Conservation (phyloP, 176 grass and related monocot species). For the Bothriochloa decipiens region DNA sequence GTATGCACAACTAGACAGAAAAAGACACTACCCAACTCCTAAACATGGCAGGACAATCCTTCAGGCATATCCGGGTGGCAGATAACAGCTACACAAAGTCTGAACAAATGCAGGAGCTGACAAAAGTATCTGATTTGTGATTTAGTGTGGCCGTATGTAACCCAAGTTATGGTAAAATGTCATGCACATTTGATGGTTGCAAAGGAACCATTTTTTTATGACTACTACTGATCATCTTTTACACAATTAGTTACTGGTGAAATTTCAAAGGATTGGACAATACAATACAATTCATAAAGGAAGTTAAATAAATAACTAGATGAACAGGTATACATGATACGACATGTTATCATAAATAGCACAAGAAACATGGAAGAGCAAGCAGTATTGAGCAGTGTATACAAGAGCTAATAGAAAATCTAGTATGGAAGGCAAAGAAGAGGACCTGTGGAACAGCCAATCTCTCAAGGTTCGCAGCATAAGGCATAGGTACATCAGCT, state of each 20-base stretch:
- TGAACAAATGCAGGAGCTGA: background rate
- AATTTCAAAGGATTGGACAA: constrained; percentile 2
- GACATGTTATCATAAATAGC: background rate
- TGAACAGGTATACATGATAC: constrained; percentile 25
- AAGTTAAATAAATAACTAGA: constrained; percentile 1
- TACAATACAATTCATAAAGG: constrained; percentile 23
- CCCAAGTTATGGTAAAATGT: constrained; percentile 20
- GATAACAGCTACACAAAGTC: constrained; percentile 17
- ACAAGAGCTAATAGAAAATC: constrained; percentile 4
- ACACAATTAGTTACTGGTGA: background rate
- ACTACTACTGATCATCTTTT: constrained; percentile 5
- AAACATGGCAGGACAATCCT: constrained; percentile 34
- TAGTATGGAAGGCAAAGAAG: constrained; percentile 6
- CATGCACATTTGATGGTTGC: background rate
- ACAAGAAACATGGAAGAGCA: background rate
- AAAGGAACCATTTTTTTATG: background rate
- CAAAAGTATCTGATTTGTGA: background rate
- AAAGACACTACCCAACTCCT: constrained; percentile 31
- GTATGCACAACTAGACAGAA: constrained; percentile 23
- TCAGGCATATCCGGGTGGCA: constrained; percentile 32
- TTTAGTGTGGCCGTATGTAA: background rate
- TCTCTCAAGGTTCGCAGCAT: constrained; percentile 94
- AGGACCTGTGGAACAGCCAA: constrained; percentile 94
- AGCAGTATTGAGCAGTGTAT: background rate
- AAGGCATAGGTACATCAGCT: constrained; percentile 95